Base-by-base conservation (phyloP, 2,329 filamentous ascomycete genomes). In the Cladorrhinum sp. region DNA sequence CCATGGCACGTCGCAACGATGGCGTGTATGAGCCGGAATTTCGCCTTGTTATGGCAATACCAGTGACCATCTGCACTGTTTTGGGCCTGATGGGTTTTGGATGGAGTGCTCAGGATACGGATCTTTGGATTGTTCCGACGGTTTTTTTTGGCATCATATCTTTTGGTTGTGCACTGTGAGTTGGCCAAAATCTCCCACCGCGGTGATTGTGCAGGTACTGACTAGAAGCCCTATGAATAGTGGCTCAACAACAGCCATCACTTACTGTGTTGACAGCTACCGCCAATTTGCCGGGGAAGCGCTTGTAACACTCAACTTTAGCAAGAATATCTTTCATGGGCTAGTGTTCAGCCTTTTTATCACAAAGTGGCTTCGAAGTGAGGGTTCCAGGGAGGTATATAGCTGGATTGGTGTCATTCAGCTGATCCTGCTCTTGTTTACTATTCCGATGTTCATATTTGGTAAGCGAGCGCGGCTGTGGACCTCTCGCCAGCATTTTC, bases 11-110 rank as follows among this genome's bases (percentile, higher is more conserved):
- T 30, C 86, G 87, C 26, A 98, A 98, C 67, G 92, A 91, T n/a
- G 94, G 94, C 1, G 79, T 98, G 2, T 98, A 97, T 73, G 94
- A 98, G 73, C 94, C 94, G 0, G 94, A 98, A 73, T 98, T 96
- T 70, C 86, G 93, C 3, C 83, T 96, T 0, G 83, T 96, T 42
- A 96, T 98, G 94, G 91, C 86, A 0, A 75, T 88, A 2, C 94
- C 93, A 0, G 88, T 97, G 33, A 79, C 88, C 1, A 69, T 97
- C 58, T 86, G 86, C 2, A 97, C 93, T 0, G 86, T 87, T 1
- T 86, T 94, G 30, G 95, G 95, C 0, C 82, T 98, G 16, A 96
- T 97, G 87, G 94, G 92, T 1, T 98, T 95, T 70, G 94, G 95
- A 14, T 98, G 94, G 95, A 92, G 89, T 10, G 91, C 89, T 0